Percentiles rank a stretch among this genome's conserved stretches.
Conservation (phyloP, 208 protist species). For the Leishmania turanica region DNA sequence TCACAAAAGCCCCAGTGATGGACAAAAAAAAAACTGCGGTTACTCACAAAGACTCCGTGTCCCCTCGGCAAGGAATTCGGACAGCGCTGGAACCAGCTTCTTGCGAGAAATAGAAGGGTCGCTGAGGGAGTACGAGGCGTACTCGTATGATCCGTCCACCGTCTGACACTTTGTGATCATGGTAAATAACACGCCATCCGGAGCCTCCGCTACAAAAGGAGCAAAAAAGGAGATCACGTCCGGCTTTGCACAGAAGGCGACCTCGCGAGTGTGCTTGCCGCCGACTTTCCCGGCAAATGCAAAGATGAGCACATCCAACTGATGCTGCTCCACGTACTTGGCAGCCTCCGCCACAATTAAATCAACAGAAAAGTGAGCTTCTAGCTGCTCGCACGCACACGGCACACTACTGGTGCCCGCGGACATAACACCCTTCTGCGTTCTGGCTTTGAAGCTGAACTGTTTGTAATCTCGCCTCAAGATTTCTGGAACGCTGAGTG, state of each 20-base stretch:
- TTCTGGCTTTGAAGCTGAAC: slow-evolving; percentile 49
- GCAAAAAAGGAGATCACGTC: slow-evolving; percentile 39
- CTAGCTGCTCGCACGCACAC: slow-evolving; percentile 62
- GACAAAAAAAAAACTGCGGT: too few species aligned
- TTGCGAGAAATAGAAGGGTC: slow-evolving; percentile 82
- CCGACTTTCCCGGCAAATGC: slow-evolving; percentile 62
- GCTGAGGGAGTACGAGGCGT: slow-evolving; percentile 61
- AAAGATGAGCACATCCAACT: slow-evolving; percentile 66
- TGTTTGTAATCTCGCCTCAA: slow-evolving; percentile 83
- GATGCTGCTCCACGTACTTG: slow-evolving; percentile 41
- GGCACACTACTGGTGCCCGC: slow-evolving; percentile 82
- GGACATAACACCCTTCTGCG: slow-evolving; percentile 16
- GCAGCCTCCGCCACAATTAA: slow-evolving; percentile 35
- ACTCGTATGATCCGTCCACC: slow-evolving; percentile 26
- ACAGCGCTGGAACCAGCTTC: slow-evolving; percentile 60
- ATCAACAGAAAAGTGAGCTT: slow-evolving; percentile 29
- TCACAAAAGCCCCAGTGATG: background rate
- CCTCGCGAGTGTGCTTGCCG: slow-evolving; percentile 59
- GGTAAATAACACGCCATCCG: slow-evolving; percentile 40
- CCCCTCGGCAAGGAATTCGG: slow-evolving; percentile 54
- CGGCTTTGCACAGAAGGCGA: slow-evolving; percentile 50
- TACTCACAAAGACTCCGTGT: slow-evolving; percentile 38
- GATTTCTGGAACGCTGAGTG: slow-evolving; percentile 69
- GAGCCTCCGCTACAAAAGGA: slow-evolving; percentile 39
- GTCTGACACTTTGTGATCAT: slow-evolving; percentile 19